A percentile compares a stretch with the other conserved stretches of the same genome.
Conservation (phyloP, 768 basidiomycete species). For the Agrocybe chaxingu region DNA sequence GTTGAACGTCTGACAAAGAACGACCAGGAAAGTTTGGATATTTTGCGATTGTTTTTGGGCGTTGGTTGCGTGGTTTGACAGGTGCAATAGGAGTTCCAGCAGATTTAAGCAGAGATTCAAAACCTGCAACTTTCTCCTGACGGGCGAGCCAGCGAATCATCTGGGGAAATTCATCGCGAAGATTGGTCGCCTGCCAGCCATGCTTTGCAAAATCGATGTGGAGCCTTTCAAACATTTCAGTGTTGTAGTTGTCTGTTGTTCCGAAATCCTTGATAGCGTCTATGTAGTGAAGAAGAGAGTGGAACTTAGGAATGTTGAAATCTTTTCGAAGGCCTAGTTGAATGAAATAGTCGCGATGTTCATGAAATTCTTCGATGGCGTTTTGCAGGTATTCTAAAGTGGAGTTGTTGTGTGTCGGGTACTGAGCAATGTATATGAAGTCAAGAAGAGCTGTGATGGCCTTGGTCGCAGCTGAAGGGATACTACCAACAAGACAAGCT, state of each 20-base stretch:
- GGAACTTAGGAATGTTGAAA: conserved; percentile 30
- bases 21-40: conserved; percentile 12
- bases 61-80: neutral
- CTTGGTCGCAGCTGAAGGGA: conserved; percentile 8
- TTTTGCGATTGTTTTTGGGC: conserved; percentile 11
- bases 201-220: conserved; percentile 38
- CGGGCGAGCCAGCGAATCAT: conserved; percentile 34
- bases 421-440: conserved; percentile 28
- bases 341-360: conserved; percentile 14
- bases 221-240: conserved; percentile 27
- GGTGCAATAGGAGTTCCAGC: neutral
- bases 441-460: conserved; percentile 22
- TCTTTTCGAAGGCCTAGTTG: conserved; percentile 17
- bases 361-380: conserved; percentile 13
- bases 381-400: conserved; percentile 15
- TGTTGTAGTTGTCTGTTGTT: conserved; percentile 26
- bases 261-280: conserved; percentile 24
- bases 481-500: conserved; percentile 21
- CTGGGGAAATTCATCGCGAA: conserved; percentile 25
- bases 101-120: neutral
- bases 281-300: conserved; percentile 17
- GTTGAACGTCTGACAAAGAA: conserved; percentile 8
- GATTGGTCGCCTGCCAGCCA: conserved; percentile 23
- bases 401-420: conserved; percentile 15
- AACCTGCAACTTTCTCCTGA: conserved; percentile 22